Evolutionary conservation across 768 basidiomycete genomes (phyloP).

Genomic region (Tulasnella sp.): DNA sequence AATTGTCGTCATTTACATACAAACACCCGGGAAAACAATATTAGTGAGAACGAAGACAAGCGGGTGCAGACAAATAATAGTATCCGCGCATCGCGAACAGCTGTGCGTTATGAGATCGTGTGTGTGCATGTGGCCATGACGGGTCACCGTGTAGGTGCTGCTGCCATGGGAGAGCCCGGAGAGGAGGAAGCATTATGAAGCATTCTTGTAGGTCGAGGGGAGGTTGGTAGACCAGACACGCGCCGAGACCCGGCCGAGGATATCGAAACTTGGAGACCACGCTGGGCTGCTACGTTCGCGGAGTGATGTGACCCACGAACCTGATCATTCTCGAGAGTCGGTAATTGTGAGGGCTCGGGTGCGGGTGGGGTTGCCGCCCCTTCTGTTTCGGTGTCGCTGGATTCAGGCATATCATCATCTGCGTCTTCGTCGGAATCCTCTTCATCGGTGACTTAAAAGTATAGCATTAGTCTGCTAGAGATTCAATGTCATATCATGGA

Average conservation of each 20-base stretch:
- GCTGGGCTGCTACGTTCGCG: constrained; percentile 49
- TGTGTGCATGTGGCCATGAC: no score
- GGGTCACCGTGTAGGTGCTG: not conserved
- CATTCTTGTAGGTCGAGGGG: constrained; percentile 15
- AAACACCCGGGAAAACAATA: no score
- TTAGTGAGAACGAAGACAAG: no score
- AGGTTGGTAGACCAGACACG: constrained; percentile 12
- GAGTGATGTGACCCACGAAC: constrained; percentile 30
- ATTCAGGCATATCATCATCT: constrained; percentile 56
- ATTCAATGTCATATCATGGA: constrained; percentile 1
- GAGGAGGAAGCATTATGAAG: not conserved
- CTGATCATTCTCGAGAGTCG: not conserved
- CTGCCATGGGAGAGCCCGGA: not conserved
- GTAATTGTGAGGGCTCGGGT: constrained; percentile 15
- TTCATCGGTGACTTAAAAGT: constrained; percentile 31
- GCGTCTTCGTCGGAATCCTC: constrained; percentile 57
- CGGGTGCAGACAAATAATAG: no score
- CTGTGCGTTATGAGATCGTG: no score
- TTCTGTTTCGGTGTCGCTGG: constrained; percentile 63
- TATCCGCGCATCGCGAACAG: no score
- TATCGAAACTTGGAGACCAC: constrained; percentile 52
- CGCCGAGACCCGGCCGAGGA: not conserved
- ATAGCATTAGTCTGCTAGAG: constrained; percentile 28
- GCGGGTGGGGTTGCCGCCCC: constrained; percentile 22
- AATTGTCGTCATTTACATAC: no score